Conservation (phyloP, 139 green algal genomes). For the Chlamydomonas incerta region DNA sequence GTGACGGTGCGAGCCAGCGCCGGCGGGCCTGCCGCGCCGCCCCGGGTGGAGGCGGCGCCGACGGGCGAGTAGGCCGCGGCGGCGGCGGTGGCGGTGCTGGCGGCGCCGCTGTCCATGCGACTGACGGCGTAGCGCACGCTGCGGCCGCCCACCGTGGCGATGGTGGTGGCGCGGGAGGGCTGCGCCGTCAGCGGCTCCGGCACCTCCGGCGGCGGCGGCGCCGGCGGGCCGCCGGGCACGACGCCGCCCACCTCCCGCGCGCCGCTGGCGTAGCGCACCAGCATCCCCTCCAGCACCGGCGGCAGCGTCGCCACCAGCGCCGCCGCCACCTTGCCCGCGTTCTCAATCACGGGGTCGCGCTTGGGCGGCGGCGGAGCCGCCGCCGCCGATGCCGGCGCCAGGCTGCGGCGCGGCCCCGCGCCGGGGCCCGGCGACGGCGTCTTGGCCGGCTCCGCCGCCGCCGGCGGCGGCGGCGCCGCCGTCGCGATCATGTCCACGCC, state of each 20-base stretch:
- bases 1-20: too few species aligned
- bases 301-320: neutral
- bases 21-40: too few species aligned
- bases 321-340: conserved; percentile 31
- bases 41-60: too few species aligned
- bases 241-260: conserved; percentile 10
- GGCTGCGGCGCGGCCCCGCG: neutral
- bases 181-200: neutral
- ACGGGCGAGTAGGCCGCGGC: too few species aligned
- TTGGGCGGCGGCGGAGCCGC: neutral
- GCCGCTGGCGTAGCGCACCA: conserved; percentile 1
- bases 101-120: too few species aligned
- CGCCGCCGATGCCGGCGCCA: neutral
- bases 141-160: too few species aligned
- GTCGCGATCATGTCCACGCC: conserved; percentile 17
- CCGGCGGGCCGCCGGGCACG: neutral
- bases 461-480: neutral
- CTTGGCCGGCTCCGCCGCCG: neutral
- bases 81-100: too few species aligned
- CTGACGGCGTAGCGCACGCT: too few species aligned
- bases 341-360: conserved; percentile 15
- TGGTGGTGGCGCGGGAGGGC: too few species aligned
- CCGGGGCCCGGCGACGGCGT: neutral
- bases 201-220: neutral
- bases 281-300: conserved; percentile 21